Percentiles rank a stretch among this genome's conserved stretches.
Evolutionary conservation across 148 eudicot species (phyloP).

Genomic region (Camellia japonica): DNA sequence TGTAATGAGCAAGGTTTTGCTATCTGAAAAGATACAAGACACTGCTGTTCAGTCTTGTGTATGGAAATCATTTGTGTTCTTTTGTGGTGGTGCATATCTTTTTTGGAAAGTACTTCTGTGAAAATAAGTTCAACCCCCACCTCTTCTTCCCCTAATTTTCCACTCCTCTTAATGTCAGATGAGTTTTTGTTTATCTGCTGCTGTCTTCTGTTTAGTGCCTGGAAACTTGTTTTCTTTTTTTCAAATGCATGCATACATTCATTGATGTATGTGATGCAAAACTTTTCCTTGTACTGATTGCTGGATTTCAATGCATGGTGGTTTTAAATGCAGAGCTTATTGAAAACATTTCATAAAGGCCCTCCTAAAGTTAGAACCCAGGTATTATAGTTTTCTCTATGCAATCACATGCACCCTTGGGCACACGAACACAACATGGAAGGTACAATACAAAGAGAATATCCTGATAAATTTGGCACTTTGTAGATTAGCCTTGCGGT

Average conservation of each 20-base stretch:
- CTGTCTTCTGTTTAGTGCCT: conserved; percentile 7
- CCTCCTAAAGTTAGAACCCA: conserved; percentile 97
- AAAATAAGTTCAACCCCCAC: background rate
- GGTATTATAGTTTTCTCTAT: conserved; percentile 44
- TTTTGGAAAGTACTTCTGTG: no score
- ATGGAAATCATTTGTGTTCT: no score
- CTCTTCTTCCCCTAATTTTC: background rate
- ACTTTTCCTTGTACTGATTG: background rate
- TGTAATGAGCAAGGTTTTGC: background rate
- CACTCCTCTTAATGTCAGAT: background rate
- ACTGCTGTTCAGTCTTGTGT: background rate
- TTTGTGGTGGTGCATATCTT: no score
- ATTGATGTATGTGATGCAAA: background rate
- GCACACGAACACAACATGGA: background rate
- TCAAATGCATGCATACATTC: background rate
- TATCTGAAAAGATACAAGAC: background rate
- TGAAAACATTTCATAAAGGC: conserved; percentile 81
- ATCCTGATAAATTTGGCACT: conserved; percentile 15
- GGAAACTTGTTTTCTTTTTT: conserved; percentile 6
- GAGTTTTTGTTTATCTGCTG: background rate
- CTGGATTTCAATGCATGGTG: background rate
- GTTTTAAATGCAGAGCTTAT: conserved; percentile 59
- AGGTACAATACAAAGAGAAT: conserved; percentile 2
- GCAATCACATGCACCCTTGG: background rate
- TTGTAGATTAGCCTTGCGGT: conserved; percentile 96